A percentile compares a stretch with the other conserved stretches of the same genome.
Evolutionary conservation across 2,329 filamentous ascomycete species (phyloP).

Genomic region (Aspergillus sergii): DNA sequence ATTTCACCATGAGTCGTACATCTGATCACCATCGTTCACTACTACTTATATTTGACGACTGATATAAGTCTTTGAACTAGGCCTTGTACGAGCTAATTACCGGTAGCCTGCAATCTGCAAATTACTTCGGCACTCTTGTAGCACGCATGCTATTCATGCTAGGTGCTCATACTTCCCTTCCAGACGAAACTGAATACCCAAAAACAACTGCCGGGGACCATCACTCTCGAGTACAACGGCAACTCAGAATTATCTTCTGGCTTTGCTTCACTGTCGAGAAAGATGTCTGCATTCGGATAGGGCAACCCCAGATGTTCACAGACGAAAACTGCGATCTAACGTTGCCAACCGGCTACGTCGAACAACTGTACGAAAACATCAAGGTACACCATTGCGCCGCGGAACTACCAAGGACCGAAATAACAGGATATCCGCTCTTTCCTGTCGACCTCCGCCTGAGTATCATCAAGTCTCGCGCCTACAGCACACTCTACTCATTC

Average conservation of each 20-base stretch:
- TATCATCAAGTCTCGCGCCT: conserved; percentile 56
- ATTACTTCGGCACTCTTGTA: conserved; percentile 49
- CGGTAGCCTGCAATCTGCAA: conserved; percentile 51
- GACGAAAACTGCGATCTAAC: conserved; percentile 59
- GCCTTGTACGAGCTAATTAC: conserved; percentile 48
- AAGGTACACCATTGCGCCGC: conserved; percentile 22
- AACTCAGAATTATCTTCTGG: conserved; percentile 55
- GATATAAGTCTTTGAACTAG: conserved; percentile 25
- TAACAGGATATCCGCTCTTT: conserved; percentile 36
- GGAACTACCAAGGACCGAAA: conserved; percentile 27
- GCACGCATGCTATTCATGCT: conserved; percentile 55
- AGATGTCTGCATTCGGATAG: conserved; percentile 57
- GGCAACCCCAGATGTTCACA: conserved; percentile 54
- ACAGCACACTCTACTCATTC: conserved; percentile 54
- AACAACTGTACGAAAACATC: conserved; percentile 29
- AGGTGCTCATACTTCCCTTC: conserved; percentile 46
- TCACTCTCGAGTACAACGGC: conserved; percentile 25
- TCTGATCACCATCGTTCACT: neutral
- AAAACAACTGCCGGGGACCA: conserved; percentile 13
- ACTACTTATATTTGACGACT: neutral
- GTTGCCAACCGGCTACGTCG: conserved; percentile 47
- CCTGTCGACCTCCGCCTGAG: conserved; percentile 54
- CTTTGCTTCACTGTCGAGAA: conserved; percentile 59
- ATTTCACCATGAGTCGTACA: too few relatives aligned
- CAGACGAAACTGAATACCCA: conserved; percentile 28